These are phyloP conservation scores for Ustilago sp. DNA, from an alignment of 1,284 basidiomycete species.

Conservation along the genomic window DNA sequence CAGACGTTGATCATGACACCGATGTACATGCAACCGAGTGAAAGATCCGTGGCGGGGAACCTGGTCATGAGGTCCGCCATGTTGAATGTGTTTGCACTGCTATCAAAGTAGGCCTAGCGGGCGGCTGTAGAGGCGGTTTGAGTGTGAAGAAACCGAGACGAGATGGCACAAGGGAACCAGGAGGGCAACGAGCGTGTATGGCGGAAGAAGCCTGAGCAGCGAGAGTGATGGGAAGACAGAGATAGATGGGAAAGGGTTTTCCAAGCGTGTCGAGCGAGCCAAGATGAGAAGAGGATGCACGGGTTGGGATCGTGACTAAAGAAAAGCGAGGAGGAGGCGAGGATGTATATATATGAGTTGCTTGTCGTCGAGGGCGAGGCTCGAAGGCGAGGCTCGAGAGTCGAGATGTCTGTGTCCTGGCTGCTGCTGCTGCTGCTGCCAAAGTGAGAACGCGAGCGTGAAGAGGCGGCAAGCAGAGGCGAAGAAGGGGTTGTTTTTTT, in stretches of 20 bases:
- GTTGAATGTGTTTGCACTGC: slow-evolving; percentile 17
- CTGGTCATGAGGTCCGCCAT: slow-evolving; percentile 32
- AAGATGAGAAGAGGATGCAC: background rate
- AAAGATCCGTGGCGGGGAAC: slow-evolving; percentile 44
- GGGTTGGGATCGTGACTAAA: background rate
- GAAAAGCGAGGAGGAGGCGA: background rate
- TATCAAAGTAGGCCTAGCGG: slow-evolving; percentile 5
- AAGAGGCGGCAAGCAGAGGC: background rate
- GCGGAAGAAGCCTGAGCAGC: background rate
- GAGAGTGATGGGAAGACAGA: background rate
- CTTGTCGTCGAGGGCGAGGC: background rate
- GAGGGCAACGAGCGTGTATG: slow-evolving; percentile 11
- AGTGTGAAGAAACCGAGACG: background rate
- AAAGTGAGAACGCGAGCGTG: slow-evolving; percentile 5
- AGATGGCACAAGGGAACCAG: background rate
- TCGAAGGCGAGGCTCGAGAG: background rate
- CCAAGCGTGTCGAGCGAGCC: background rate
- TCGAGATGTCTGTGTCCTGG: background rate
- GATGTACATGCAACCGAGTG: slow-evolving; percentile 62
- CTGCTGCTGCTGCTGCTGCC: background rate
- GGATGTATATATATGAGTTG: background rate
- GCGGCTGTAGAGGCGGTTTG: background rate
- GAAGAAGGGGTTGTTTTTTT: too few relatives aligned
- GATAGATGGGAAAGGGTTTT: slow-evolving; percentile 1
- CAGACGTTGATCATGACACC: slow-evolving; percentile 62